Conservation (phyloP, 1,284 basidiomycete species). For the Naganishia albida region DNA sequence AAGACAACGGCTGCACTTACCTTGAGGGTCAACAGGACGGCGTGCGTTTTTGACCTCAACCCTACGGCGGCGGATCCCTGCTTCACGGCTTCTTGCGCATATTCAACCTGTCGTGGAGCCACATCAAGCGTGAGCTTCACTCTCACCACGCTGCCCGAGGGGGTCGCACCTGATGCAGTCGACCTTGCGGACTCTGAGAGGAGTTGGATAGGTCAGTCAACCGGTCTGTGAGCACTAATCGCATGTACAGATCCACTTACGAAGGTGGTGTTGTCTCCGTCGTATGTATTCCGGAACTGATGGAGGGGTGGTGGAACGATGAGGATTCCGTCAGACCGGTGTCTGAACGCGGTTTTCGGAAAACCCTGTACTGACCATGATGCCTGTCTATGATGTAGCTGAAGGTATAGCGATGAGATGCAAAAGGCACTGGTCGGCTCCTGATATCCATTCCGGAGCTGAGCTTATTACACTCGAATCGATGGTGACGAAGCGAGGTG, state of each 20-base stretch:
- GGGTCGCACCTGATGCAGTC: slow-evolving; percentile 53
- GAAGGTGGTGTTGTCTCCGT: slow-evolving; percentile 95
- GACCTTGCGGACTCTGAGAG: slow-evolving; percentile 50
- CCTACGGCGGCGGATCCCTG: slow-evolving; percentile 98
- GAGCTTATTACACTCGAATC: neutral
- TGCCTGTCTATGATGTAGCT: neutral
- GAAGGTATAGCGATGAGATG: neutral
- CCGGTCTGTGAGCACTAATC: too few species aligned
- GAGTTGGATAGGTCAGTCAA: neutral
- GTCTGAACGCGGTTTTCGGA: neutral
- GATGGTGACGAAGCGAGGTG: slow-evolving; percentile 16
- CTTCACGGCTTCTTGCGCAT: slow-evolving; percentile 98
- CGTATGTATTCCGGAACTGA: slow-evolving; percentile 91
- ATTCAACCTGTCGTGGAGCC: slow-evolving; percentile 76
- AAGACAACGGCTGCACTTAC: slow-evolving; percentile 53
- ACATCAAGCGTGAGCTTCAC: slow-evolving; percentile 2
- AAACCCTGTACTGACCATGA: neutral
- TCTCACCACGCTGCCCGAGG: neutral
- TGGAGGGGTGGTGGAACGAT: neutral
- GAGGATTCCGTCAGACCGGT: neutral
- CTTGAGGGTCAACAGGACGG: slow-evolving; percentile 89
- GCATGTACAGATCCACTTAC: slow-evolving; percentile 34
- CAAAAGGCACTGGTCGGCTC: too few species aligned
- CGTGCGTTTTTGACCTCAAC: slow-evolving; percentile 90
- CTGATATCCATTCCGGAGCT: neutral